phyloP scores from a whole-genome alignment of 2,329 filamentous ascomycete species.

The Trichoderma asperellum region DNA sequence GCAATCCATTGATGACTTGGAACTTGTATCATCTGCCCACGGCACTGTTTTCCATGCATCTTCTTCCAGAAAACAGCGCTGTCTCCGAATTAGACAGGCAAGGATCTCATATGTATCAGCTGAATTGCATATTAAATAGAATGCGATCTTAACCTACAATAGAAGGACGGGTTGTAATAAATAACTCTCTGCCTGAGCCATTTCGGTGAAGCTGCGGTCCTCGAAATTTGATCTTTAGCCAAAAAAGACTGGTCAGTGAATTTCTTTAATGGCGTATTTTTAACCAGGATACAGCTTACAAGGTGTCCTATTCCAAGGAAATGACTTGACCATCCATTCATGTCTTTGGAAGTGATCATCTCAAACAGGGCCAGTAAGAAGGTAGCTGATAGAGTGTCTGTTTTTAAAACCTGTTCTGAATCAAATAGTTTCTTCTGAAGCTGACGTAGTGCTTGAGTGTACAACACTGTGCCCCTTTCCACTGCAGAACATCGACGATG shows the following conservation, averaged over 20 bases:
- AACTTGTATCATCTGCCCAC: not conserved
- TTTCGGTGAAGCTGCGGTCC: not conserved
- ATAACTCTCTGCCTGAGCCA: not conserved
- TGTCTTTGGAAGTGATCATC: not conserved
- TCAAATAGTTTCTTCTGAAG: not conserved
- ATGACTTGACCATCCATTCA: not conserved
- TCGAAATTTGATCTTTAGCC: not conserved
- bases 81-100: not conserved
- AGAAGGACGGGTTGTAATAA: not conserved
- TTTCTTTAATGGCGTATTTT: not conserved
- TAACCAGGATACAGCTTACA: not conserved
- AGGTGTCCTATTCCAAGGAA: not conserved
- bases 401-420: not conserved
- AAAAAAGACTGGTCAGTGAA: not conserved
- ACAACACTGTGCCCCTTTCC: not conserved
- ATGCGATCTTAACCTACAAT: not conserved
- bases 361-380: not conserved
- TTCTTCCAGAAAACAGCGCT: conserved; percentile 18
- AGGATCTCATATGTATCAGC: conserved; percentile 7
- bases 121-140: not conserved
- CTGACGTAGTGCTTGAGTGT: not conserved
- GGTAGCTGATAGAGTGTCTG: not conserved
- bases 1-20: not conserved
- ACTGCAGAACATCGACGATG: not conserved
- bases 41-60: conserved; percentile 1